These are phyloP conservation scores for Raffaelea ambrosiae DNA, from an alignment of 2,329 filamentous ascomycete genomes.

Conservation along the genomic window DNA sequence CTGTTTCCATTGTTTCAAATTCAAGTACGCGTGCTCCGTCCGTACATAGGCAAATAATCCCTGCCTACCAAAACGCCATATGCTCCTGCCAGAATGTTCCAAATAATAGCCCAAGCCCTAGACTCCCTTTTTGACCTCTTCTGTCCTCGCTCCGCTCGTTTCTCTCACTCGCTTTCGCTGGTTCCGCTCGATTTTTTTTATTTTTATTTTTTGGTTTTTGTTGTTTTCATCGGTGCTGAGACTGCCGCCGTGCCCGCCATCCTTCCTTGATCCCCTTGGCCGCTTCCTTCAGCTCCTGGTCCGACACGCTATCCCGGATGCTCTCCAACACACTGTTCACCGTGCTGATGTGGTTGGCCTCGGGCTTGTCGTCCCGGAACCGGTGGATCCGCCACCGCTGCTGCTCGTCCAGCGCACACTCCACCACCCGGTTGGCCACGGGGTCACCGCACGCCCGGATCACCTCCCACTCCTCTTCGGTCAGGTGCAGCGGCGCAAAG, in stretches of 20 bases:
- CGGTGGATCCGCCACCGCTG: conserved; percentile 78
- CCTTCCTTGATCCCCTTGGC: conserved; percentile 65
- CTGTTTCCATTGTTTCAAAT: too few relatives aligned
- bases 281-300: conserved; percentile 67
- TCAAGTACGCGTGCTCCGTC: too few relatives aligned
- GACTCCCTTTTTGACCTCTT: neutral
- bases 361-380: conserved; percentile 85
- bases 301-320: conserved; percentile 76
- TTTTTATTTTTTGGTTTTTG: neutral
- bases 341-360: conserved; percentile 81
- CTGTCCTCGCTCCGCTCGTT: neutral
- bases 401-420: conserved; percentile 73
- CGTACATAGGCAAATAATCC: too few relatives aligned
- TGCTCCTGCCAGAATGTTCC: neutral
- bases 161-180: too few relatives aligned
- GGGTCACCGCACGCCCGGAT: conserved; percentile 67
- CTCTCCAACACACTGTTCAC: conserved; percentile 83
- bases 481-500: conserved; percentile 62
- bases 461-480: conserved; percentile 71
- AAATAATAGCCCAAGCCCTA: neutral
- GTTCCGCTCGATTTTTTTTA: neutral
- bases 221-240: conserved; percentile 17
- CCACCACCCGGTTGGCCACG: conserved; percentile 80
- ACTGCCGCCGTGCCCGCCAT: conserved; percentile 60
- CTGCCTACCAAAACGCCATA: neutral